Base-by-base conservation (phyloP, 106 monocot genomes). In the Allium cepa region DNA sequence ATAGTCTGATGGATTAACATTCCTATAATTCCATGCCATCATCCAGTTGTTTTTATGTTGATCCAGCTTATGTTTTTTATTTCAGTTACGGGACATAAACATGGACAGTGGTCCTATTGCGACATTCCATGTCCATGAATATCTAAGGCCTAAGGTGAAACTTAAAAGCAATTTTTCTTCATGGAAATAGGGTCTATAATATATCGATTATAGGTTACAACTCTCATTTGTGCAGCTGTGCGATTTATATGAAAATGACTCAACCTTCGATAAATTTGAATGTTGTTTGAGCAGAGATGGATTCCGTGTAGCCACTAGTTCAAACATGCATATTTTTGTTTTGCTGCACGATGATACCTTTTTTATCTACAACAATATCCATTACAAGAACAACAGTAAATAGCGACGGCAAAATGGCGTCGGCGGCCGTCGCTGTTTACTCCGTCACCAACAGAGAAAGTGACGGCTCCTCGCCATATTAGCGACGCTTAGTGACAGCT, bases 31-130 rank as follows among this genome's bases (percentile, higher is more conserved):
- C 26, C 26, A 8, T 63, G 36, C 47, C 62, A 60, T 36, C 52
- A 62, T 53, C 53, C 28, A 57, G 18, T 68, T 17, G 46, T 18
- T 15, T 14, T 10, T 26, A 50, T 14, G 48, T 47, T 60, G 8
- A 12, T 49, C 26, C 22, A 53, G 17, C 45, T 75, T 71, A 11
- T 69, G 13, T 12, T 26, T 14, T 27, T 57, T n/a, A 49, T 55
- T 75, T 57, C 36, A 93, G 92, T 69, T 93, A 28, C 88, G 92
- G 92, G 92, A 93, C 67, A 83, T 93, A 61, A 93, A 88, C 71
- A 93, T 93, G 92, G 73, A 93, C 69, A 78, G 88, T 59, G 88
- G 92, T 50, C 92, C 92, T 66, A 78, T 93, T 65, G 80, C 90
- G 50, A 82, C 90, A 50, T 94, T 87, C 82, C 84, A 87, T 68